phyloP scores from a whole-genome alignment of 495 filamentous ascomycete genomes.

The Xanthoparmelia taractica region DNA sequence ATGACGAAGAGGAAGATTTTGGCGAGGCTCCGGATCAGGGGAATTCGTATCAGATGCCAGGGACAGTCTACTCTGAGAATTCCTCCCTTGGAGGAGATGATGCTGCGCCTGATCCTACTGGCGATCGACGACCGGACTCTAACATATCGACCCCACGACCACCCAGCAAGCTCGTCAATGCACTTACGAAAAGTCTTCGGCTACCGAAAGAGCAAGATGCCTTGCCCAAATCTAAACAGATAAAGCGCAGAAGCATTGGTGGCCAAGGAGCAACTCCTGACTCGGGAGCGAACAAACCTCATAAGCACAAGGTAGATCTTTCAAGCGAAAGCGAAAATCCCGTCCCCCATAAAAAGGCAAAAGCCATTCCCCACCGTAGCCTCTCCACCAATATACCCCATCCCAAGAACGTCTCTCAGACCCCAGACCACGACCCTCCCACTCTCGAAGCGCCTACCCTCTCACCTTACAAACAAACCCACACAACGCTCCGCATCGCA shows the following conservation, averaged over 20 bases:
- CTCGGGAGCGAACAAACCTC: not conserved
- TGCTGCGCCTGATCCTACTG: not conserved
- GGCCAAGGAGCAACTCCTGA: not conserved
- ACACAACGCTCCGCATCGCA: not conserved
- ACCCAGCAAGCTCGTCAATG: slow-evolving; percentile 1
- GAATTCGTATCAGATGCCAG: not conserved
- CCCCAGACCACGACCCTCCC: not conserved
- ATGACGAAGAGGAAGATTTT: not conserved
- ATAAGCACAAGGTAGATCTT: not conserved
- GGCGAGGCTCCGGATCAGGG: not conserved
- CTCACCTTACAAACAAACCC: not conserved
- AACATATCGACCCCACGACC: not conserved
- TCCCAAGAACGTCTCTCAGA: not conserved
- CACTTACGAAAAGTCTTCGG: not conserved
- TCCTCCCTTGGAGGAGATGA: not conserved
- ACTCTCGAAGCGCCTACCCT: not conserved
- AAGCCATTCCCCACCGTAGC: not conserved
- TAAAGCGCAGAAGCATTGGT: not conserved
- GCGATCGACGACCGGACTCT: not conserved
- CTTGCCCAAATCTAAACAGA: not conserved
- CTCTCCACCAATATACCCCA: not conserved
- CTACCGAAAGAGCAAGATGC: not conserved
- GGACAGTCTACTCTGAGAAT: not conserved
- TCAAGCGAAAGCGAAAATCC: not conserved
- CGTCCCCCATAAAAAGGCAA: not conserved